Conservation (phyloP, 768 basidiomycete species). For the Chalciporus piperatus region DNA sequence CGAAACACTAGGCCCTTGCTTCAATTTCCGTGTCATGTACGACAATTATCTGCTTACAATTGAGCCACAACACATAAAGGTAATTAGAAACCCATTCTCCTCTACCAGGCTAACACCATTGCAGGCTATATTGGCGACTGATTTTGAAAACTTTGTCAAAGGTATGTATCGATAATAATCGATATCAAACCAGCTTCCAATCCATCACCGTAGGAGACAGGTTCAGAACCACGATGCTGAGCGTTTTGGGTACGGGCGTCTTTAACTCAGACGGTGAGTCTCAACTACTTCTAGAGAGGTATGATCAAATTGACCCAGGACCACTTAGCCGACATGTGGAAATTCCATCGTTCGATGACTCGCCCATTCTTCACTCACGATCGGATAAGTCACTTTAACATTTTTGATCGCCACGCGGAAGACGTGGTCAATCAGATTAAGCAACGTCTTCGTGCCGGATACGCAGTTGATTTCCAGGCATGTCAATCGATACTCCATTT, state of each 20-base stretch:
- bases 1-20: conserved; percentile 39
- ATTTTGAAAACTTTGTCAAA: conserved; percentile 60
- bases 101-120: background rate
- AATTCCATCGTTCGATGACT: conserved; percentile 63
- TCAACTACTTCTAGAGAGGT: background rate
- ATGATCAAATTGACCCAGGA: conserved; percentile 9
- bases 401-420: conserved; percentile 57
- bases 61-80: conserved; percentile 55
- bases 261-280: conserved; percentile 64
- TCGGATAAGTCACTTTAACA: conserved; percentile 55
- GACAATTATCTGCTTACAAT: conserved; percentile 45
- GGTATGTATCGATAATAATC: conserved; percentile 29
- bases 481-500: background rate
- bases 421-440: conserved; percentile 43
- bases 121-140: conserved; percentile 47
- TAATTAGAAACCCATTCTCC: background rate
- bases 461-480: conserved; percentile 60
- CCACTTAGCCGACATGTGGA: conserved; percentile 46
- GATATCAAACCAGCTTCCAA: background rate
- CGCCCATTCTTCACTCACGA: conserved; percentile 65
- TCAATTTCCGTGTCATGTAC: conserved; percentile 46
- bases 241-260: conserved; percentile 60
- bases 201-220: conserved; percentile 17
- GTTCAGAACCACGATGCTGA: conserved; percentile 43
- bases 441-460: conserved; percentile 45